Percentiles rank a stretch among this genome's conserved stretches.
Evolutionary conservation across 2,329 filamentous ascomycete species (phyloP).

Genomic region (Podosphaera xanthii): DNA sequence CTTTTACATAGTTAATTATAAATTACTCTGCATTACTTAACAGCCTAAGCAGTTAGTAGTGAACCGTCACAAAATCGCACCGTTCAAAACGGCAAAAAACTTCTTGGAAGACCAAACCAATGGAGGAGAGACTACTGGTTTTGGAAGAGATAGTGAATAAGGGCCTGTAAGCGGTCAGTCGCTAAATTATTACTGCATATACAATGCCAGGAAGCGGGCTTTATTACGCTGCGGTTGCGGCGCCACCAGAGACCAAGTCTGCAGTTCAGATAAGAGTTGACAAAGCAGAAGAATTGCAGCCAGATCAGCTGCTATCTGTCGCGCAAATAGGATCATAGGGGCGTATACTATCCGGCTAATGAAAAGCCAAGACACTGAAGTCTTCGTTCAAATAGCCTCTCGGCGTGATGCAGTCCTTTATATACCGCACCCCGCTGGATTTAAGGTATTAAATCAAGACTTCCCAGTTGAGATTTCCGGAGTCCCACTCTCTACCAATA

Average conservation of each 20-base stretch:
- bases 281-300: not conserved
- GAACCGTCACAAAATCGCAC: too few species aligned
- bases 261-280: not conserved
- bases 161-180: not conserved
- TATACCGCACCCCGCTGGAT: not conserved
- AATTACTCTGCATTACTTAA: too few species aligned
- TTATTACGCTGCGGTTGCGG: too few species aligned
- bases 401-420: not conserved
- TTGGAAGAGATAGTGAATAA: not conserved
- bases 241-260: not conserved
- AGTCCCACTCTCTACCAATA: not conserved
- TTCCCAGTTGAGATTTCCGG: not conserved
- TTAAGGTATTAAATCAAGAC: not conserved
- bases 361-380: not conserved
- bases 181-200: not conserved
- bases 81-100: not conserved
- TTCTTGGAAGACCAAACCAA: not conserved
- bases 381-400: not conserved
- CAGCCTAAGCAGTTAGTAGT: too few species aligned
- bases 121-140: not conserved
- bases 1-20: too few species aligned
- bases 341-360: not conserved
- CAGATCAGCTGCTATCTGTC: not conserved
- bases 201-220: too few species aligned
- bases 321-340: not conserved